These are phyloP conservation scores for Colletotrichum gigasporum DNA, from an alignment of 2,329 filamentous ascomycete species.

Conservation along the genomic window DNA sequence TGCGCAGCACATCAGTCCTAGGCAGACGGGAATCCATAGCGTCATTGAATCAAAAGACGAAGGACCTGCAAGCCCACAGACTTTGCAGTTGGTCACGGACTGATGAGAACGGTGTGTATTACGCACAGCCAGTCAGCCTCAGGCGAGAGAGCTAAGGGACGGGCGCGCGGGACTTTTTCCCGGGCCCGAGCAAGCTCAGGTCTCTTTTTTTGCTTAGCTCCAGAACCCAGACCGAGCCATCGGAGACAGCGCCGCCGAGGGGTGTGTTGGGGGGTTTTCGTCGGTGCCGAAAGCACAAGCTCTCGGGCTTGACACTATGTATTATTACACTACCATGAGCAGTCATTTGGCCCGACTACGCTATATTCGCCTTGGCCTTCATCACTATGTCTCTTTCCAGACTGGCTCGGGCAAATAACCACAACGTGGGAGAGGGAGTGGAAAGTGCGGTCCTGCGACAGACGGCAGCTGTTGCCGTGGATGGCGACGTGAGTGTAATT, in stretches of 20 bases:
- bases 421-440: too few relatives aligned
- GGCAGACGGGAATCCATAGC: neutral
- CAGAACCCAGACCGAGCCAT: neutral
- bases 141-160: neutral
- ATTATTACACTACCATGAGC: too few relatives aligned
- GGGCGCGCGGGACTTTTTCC: too few relatives aligned
- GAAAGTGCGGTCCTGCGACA: neutral
- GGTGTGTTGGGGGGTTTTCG: neutral
- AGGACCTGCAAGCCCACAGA: neutral
- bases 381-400: neutral
- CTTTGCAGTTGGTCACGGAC: too few relatives aligned
- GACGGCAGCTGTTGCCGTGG: neutral
- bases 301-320: neutral
- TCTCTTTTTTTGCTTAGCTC: too few relatives aligned
- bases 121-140: neutral
- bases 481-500: neutral
- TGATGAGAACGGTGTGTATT: constrained; percentile 7
- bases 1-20: neutral
- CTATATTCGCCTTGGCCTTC: neutral
- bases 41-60: too few relatives aligned
- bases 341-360: too few relatives aligned
- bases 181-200: neutral
- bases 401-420: too few relatives aligned
- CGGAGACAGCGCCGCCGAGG: constrained; percentile 14
- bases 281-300: neutral